A percentile compares a stretch with the other conserved stretches of the same genome.
Conservation (phyloP, 129 eudicot species). For the Saussurea involucrata region DNA sequence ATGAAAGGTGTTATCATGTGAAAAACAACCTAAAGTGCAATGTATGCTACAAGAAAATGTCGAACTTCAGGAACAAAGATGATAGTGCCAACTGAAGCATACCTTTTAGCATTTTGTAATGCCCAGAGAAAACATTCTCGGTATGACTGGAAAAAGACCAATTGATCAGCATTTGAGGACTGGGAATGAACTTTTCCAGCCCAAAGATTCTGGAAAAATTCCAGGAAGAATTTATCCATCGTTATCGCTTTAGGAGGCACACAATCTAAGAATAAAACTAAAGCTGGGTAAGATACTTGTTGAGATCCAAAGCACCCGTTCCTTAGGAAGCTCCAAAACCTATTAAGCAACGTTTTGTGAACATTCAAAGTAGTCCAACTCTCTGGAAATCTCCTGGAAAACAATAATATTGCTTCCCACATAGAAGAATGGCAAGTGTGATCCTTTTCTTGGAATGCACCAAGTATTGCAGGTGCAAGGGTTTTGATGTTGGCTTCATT, state of each 20-base stretch:
- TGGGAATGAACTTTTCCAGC: conserved; percentile 64
- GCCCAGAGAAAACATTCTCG: conserved; percentile 78
- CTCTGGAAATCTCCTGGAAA: conserved; percentile 56
- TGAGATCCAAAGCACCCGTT: conserved; percentile 95
- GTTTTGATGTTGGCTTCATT: conserved; percentile 50
- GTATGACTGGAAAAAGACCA: conserved; percentile 56
- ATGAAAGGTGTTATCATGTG: conserved; percentile 3
- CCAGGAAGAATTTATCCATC: conserved; percentile 55
- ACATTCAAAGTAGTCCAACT: conserved; percentile 67
- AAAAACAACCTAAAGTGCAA: background rate
- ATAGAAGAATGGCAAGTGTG: conserved; percentile 84
- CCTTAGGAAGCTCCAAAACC: conserved; percentile 64
- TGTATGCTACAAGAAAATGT: background rate
- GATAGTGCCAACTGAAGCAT: conserved; percentile 3
- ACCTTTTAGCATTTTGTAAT: conserved; percentile 70
- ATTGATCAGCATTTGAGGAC: conserved; percentile 41
- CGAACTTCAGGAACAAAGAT: background rate
- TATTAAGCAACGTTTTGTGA: conserved; percentile 54
- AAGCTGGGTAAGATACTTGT: conserved; percentile 83
- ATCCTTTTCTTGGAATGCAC: conserved; percentile 78
- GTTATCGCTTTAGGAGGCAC: conserved; percentile 54
- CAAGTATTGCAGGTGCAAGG: conserved; percentile 69
- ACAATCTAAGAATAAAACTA: conserved; percentile 63
- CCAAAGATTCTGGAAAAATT: conserved; percentile 77
- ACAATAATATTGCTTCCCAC: conserved; percentile 80